Base-by-base conservation (phyloP, 2,329 filamentous ascomycete species). In the Lachnum nothofagi region DNA sequence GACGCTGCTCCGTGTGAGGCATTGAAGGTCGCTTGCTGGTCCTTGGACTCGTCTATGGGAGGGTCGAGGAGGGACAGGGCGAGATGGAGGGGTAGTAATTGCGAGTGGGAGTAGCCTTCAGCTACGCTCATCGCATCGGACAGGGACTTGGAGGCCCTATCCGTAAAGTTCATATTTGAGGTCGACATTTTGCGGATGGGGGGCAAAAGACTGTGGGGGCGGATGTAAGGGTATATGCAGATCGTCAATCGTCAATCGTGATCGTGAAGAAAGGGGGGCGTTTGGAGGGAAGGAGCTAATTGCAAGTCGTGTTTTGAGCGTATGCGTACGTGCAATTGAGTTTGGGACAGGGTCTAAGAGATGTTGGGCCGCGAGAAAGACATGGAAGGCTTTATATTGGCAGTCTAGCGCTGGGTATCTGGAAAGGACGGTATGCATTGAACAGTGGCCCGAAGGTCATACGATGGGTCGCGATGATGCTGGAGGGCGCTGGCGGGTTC, bases 11-110 rank as follows among this genome's bases (percentile, higher is more conserved):
- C 77, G 46, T 86, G 78, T 22, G 85, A 81, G 4, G 77, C 76
- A 64, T 91, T 89, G 42, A 72, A 67, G 40, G 70, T 72, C 56
- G 71, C 74, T 70, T 88, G 88, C 68, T 89, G 87, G 66, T 93
- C 87, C 67, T 88, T 91, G 60, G 86, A 89, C 59, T 77, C 80
- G 67, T 89, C 86, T 52, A 82, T 77, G 14, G 83, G 82, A 38
- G 86, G 86, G 55, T 89, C 86, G 63, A 91, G 79, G 51, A 93
- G 79, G 42, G 86, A 82, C 46, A 91, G 86, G 38, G 91, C 91
- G 45, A 98, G 80, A 68, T 98, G 93, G 52, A 97, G 71, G 14
- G 93, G 93, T 46, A 91, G 78, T 53, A 97, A 82, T 69, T 98
- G 91, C 34, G 89, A 84, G 72, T 98, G 93, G 33, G 82, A 82